Evolutionary conservation across 1,284 basidiomycete species (phyloP), one percentile per base, ranked within the genome.

Genomic region (Malassezia sp.): DNA sequence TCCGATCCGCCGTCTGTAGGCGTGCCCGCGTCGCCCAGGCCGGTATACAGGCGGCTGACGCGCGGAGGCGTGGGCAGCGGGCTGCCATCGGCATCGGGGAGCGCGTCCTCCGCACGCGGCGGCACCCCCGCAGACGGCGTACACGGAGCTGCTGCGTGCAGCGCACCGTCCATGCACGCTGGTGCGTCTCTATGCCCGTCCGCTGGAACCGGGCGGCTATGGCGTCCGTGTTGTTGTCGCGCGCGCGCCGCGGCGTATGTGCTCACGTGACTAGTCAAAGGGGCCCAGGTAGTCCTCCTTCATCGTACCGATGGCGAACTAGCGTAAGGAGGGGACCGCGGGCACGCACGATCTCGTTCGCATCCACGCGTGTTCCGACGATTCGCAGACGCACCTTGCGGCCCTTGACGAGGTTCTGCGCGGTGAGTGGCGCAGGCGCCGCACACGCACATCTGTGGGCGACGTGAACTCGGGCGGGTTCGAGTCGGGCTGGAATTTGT

Each of bases 361-460:
- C 90, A 69, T 97, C 91, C 7, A 95, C 85, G 63, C 91, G 80
- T 23, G 89, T 93, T 23, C 91, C 91, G 14, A 97, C 89, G 44
- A 97, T 89, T 73, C 95, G 91, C 72, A 96, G 77, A 29, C 91
- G 80, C 27, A 96, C 83, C 50, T 82, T 81, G 0, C 85, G 85
- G 56, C 87, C 87, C 72, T 91, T 93, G 70, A 91, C 85, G 35
- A 69, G 42, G 28, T 39, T 48, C 53, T 60, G 43, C 3, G n/a
- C n/a, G 21, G 23, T 27, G 23, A 33, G 27, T 8, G 12, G n/a
- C 6, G 4, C 22, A 3, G 2, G n/a, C 11, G 10, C 2, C 17
- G 14, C 2, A 18, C 14, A 44, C 51, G 32, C 15, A 59, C 48
- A 52, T 63, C 60, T 15, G 47, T 51, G 2, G 59, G 49, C 22